Evolutionary conservation across 2,329 filamentous ascomycete species (phyloP).

Genomic region (Arthroderma sp.): DNA sequence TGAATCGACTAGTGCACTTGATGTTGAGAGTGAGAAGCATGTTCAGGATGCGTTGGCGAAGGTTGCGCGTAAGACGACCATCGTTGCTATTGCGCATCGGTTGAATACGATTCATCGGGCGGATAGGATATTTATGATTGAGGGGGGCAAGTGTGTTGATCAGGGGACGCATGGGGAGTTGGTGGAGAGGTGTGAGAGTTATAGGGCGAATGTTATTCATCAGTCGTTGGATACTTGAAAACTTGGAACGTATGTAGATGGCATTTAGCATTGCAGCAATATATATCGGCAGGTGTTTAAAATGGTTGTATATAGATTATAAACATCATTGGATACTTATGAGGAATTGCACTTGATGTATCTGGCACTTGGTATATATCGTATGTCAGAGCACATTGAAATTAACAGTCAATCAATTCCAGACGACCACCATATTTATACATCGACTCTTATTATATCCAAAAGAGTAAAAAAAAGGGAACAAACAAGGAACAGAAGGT

Average conservation of each 20-base stretch:
- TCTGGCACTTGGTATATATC: too few relatives aligned
- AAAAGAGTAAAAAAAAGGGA: not conserved
- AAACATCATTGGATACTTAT: not conserved
- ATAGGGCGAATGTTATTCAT: constrained; percentile 40
- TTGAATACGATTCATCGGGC: constrained; percentile 41
- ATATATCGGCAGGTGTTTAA: not conserved
- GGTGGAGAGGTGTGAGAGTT: constrained; percentile 38
- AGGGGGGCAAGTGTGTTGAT: constrained; percentile 39
- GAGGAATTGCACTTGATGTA: too few relatives aligned
- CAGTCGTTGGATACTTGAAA: constrained; percentile 32
- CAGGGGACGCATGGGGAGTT: constrained; percentile 40
- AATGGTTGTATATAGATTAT: not conserved
- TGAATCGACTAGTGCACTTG: constrained; percentile 49
- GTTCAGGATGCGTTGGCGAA: constrained; percentile 34
- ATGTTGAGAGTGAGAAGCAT: constrained; percentile 41
- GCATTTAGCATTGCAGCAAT: not conserved
- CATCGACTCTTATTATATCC: not conserved
- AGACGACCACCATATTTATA: not conserved
- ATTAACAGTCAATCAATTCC: not conserved
- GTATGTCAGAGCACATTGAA: too few relatives aligned
- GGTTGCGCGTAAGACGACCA: constrained; percentile 25
- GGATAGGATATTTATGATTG: constrained; percentile 64
- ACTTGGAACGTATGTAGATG: not conserved
- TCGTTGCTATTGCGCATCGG: constrained; percentile 33
- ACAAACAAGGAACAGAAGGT: not conserved